Base-by-base conservation (phyloP, 2,329 filamentous ascomycete species). In the Cryphonectria parasitica region DNA sequence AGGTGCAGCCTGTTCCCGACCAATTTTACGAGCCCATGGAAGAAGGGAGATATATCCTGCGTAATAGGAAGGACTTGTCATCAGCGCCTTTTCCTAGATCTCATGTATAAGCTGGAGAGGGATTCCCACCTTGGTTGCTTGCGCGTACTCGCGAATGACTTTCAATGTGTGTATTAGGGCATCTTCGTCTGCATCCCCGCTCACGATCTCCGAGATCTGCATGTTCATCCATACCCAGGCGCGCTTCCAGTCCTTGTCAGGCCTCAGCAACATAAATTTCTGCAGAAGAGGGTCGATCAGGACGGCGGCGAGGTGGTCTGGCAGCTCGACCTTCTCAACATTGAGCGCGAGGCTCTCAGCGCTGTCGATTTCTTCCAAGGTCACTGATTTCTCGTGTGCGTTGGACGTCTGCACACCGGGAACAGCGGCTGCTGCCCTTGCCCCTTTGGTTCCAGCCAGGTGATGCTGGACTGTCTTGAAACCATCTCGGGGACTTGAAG, bases 301-400 rank as follows among this genome's bases (percentile, higher is more conserved):
- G 4, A 92, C 89, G 6, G 94, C 92, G 56, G 94, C 89, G 1
- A 97, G 84, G 79, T 97, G 94, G 73, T 92, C 94, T 0, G 94
- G 94, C 56, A 94, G 82, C 78, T 96, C 92, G 36, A 97, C 90
- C 74, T 87, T 92, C 75, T 97, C 93, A 11, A 97, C 80, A 69
- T 88, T 91, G 61, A 88, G 86, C 7, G 94, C 90, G 71, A 97
- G 91, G 65, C 88, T 85, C 34, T 89, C 83, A 17, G 90, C 89
- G 72, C 85, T 90, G 75, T 94, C 91, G 68, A 97, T 89, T 76
- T 97, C 94, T 77, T 97, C 93, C 6, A 97, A 80, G 3, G 88
- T 92, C 5, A 91, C 82, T 0, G 89, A 90, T 54, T 67, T 73
- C 64, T 93, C 91, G 67, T 88, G 89, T 1, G 91, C 91, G 74